These are phyloP conservation scores for Mycena kentingensis DNA, from an alignment of 768 basidiomycete genomes.

Conservation along the genomic window DNA sequence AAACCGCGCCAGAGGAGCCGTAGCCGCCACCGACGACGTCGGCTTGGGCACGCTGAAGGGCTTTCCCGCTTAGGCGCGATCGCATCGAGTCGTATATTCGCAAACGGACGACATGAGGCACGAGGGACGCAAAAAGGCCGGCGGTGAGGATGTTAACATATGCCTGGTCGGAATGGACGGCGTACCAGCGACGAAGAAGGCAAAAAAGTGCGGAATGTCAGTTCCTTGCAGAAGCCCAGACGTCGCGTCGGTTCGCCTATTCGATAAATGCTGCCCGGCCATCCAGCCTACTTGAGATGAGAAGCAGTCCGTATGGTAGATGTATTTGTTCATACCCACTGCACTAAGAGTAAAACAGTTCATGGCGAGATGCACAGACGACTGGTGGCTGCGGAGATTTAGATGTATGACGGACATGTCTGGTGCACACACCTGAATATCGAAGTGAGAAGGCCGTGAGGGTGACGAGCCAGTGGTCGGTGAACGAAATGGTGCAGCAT, in stretches of 20 bases:
- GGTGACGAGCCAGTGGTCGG: slow-evolving; percentile 56
- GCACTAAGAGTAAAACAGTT: slow-evolving; percentile 49
- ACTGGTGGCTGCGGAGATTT: slow-evolving; percentile 45
- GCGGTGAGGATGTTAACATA: slow-evolving; percentile 30
- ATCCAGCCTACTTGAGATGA: background rate
- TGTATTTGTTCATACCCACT: slow-evolving; percentile 59
- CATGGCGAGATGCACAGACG: slow-evolving; percentile 54
- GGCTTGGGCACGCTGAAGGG: slow-evolving; percentile 9
- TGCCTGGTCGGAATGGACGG: background rate
- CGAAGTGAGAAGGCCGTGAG: slow-evolving; percentile 60
- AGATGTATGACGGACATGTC: background rate
- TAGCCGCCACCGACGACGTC: slow-evolving; percentile 49
- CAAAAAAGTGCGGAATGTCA: slow-evolving; percentile 57
- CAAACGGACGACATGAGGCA: slow-evolving; percentile 52
- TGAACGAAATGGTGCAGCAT: slow-evolving; percentile 60
- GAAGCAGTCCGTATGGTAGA: background rate
- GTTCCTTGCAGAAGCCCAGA: slow-evolving; percentile 46
- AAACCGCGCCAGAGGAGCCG: slow-evolving; percentile 68
- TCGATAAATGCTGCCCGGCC: slow-evolving; percentile 28
- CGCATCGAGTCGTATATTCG: slow-evolving; percentile 29
- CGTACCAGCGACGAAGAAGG: slow-evolving; percentile 56
- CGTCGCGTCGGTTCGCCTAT: slow-evolving; percentile 28
- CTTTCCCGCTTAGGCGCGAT: slow-evolving; percentile 13
- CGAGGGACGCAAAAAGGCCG: slow-evolving; percentile 57
- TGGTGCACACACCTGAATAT: slow-evolving; percentile 51